Percentiles rank a stretch among this genome's conserved stretches.
These are phyloP conservation scores for Pisolithus orientalis DNA, from an alignment of 768 basidiomycete genomes.

Conservation along the genomic window DNA sequence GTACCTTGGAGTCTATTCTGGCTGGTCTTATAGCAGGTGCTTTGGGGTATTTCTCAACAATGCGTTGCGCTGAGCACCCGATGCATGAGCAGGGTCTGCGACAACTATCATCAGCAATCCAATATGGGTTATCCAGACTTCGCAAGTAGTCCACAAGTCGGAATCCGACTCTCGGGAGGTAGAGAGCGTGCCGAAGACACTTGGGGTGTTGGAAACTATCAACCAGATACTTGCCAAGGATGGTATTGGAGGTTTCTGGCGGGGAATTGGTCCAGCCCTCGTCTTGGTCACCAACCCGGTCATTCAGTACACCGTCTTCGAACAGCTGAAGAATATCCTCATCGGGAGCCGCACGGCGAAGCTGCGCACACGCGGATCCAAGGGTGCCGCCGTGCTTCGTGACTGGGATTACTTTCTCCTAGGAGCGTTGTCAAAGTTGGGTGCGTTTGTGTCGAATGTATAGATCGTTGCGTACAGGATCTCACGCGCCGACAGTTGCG, in stretches of 20 bases:
- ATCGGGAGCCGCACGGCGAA: conserved; percentile 54
- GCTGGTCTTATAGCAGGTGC: conserved; percentile 83
- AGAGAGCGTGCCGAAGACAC: conserved; percentile 45
- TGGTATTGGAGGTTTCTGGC: conserved; percentile 79
- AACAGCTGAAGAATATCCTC: conserved; percentile 87
- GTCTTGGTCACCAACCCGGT: conserved; percentile 93
- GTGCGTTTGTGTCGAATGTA: conserved; percentile 30
- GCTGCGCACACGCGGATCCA: conserved; percentile 41
- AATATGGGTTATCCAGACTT: conserved; percentile 95
- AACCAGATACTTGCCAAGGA: conserved; percentile 63
- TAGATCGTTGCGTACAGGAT: neutral
- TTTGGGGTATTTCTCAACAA: conserved; percentile 1
- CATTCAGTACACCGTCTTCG: conserved; percentile 88
- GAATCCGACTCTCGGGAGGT: conserved; percentile 24
- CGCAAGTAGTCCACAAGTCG: conserved; percentile 68
- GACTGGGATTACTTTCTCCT: conserved; percentile 92
- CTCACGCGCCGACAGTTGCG: conserved; percentile 31
- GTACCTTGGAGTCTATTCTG: conserved; percentile 83
- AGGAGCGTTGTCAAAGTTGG: conserved; percentile 90
- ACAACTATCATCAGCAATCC: conserved; percentile 90
- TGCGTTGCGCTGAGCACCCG: neutral
- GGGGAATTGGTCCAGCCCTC: conserved; percentile 91
- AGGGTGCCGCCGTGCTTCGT: conserved; percentile 47
- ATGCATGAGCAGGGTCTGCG: conserved; percentile 55
- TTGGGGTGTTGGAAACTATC: conserved; percentile 62